Conservation (phyloP, 805 yeast species). For the Kregervanrija pseudodelftensis region DNA sequence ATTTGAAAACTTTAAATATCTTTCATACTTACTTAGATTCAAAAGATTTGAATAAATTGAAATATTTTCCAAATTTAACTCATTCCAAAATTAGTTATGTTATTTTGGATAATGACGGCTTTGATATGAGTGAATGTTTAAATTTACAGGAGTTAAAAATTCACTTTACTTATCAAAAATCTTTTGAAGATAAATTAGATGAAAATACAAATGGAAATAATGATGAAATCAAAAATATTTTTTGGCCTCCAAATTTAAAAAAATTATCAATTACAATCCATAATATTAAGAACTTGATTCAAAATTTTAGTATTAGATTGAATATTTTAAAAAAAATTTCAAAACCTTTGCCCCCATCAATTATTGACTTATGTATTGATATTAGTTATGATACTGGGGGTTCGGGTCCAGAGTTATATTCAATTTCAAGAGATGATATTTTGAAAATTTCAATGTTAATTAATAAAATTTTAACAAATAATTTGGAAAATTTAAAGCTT, state of each 20-base stretch:
- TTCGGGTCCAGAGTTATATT: slow-evolving; percentile 23
- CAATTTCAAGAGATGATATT: slow-evolving; percentile 24
- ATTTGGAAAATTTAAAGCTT: slow-evolving; percentile 22
- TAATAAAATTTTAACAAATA: slow-evolving; percentile 20
- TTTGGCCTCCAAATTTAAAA: slow-evolving; percentile 23
- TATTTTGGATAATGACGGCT: slow-evolving; percentile 22
- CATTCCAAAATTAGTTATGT: slow-evolving; percentile 26
- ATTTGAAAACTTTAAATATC: slow-evolving; percentile 20
- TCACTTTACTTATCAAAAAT: slow-evolving; percentile 23
- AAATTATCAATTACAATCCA: slow-evolving; percentile 25
- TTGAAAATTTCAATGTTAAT: slow-evolving; percentile 20
- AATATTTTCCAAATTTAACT: slow-evolving; percentile 22
- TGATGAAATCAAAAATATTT: slow-evolving; percentile 9
- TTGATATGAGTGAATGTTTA: slow-evolving; percentile 21
- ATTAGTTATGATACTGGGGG: slow-evolving; percentile 27
- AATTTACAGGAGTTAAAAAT: slow-evolving; percentile 24
- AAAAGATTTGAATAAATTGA: slow-evolving; percentile 19
- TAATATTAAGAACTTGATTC: slow-evolving; percentile 22
- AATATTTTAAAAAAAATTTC: slow-evolving; percentile 21
- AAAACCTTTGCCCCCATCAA: slow-evolving; percentile 22
- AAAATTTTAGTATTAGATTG: slow-evolving; percentile 22
- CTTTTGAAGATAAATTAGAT: slow-evolving; percentile 8
- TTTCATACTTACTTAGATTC: slow-evolving; percentile 25
- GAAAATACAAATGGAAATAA: slow-evolving; percentile 1
- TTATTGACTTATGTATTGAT: slow-evolving; percentile 24